A percentile compares a stretch with the other conserved stretches of the same genome.
Conservation (phyloP, 805 yeast genomes). For the Starmerella vitae region DNA sequence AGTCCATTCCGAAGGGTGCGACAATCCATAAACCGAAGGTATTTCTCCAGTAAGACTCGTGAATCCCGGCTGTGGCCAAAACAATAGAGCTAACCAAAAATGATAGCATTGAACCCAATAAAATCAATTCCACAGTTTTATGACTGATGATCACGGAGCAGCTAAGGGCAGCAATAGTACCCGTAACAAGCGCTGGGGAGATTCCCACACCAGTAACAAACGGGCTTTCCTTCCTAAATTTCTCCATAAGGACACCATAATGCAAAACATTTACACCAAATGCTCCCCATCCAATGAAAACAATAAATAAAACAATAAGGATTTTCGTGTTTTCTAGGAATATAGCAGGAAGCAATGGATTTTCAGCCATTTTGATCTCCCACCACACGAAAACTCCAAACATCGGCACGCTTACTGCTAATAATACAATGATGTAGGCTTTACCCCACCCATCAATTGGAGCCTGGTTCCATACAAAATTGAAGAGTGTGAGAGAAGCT, state of each 20-base stretch:
- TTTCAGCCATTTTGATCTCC: slow-evolving; percentile 34
- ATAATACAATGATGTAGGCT: slow-evolving; percentile 41
- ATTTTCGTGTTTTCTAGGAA: slow-evolving; percentile 37
- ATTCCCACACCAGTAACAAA: slow-evolving; percentile 37
- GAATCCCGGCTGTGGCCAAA: slow-evolving; percentile 41
- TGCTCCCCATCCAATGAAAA: slow-evolving; percentile 61
- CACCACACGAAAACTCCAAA: slow-evolving; percentile 36
- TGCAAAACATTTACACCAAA: slow-evolving; percentile 66
- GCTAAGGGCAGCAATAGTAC: slow-evolving; percentile 40
- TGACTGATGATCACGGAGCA: slow-evolving; percentile 38
- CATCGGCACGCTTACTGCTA: slow-evolving; percentile 37
- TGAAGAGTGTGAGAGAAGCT: slow-evolving; percentile 46
- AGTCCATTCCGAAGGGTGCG: slow-evolving; percentile 61
- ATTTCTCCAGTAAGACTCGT: slow-evolving; percentile 47
- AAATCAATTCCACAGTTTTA: slow-evolving; percentile 37
- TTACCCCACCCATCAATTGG: slow-evolving; percentile 55
- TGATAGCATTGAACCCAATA: slow-evolving; percentile 39
- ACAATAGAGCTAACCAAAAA: slow-evolving; percentile 44
- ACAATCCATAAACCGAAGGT: slow-evolving; percentile 43
- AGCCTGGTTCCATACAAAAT: slow-evolving; percentile 64
- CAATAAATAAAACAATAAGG: slow-evolving; percentile 33
- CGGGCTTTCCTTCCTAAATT: slow-evolving; percentile 38
- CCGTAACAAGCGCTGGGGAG: slow-evolving; percentile 38
- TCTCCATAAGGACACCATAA: slow-evolving; percentile 39
- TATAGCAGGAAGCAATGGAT: slow-evolving; percentile 44